These are phyloP conservation scores for Lentinus polychrous DNA, from an alignment of 1,284 basidiomycete genomes.

Conservation along the genomic window DNA sequence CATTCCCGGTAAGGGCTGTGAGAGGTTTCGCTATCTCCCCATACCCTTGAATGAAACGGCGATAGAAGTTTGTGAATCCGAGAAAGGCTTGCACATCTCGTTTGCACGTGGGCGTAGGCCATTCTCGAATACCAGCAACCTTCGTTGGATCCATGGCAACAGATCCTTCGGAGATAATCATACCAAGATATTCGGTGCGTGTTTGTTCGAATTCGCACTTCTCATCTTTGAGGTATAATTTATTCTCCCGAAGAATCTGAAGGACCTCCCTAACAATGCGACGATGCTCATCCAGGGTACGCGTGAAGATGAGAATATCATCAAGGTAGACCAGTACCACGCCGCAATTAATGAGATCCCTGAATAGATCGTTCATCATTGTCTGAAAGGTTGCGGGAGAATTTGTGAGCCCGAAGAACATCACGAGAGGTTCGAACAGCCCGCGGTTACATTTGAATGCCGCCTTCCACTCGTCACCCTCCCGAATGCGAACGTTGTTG, in stretches of 20 bases:
- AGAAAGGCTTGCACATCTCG: conserved; percentile 29
- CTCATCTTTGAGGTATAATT: conserved; percentile 27
- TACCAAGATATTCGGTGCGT: conserved; percentile 35
- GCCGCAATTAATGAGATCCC: conserved; percentile 9
- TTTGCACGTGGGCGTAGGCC: conserved; percentile 29
- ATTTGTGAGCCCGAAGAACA: conserved; percentile 28
- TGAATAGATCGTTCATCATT: conserved; percentile 19
- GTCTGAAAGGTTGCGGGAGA: conserved; percentile 24
- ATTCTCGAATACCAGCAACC: conserved; percentile 28
- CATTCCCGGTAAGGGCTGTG: conserved; percentile 21
- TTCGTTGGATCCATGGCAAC: conserved; percentile 36
- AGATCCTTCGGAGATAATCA: conserved; percentile 25
- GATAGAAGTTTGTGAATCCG: conserved; percentile 33
- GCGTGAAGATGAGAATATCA: conserved; percentile 22
- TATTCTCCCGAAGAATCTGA: conserved; percentile 20
- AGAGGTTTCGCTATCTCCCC: conserved; percentile 22
- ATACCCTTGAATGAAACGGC: conserved; percentile 33
- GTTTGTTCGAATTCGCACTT: conserved; percentile 33
- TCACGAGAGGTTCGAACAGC: conserved; percentile 20
- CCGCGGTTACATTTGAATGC: conserved; percentile 24
- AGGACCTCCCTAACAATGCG: conserved; percentile 25
- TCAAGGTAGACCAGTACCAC: conserved; percentile 19
- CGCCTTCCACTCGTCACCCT: conserved; percentile 28
- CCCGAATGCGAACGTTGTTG: conserved; percentile 18
- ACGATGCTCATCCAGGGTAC: conserved; percentile 20